Percentiles rank a stretch among this genome's conserved stretches.
phyloP scores from a whole-genome alignment of 192 early-diverging fungal species.

The Gonapodya prolifera region DNA sequence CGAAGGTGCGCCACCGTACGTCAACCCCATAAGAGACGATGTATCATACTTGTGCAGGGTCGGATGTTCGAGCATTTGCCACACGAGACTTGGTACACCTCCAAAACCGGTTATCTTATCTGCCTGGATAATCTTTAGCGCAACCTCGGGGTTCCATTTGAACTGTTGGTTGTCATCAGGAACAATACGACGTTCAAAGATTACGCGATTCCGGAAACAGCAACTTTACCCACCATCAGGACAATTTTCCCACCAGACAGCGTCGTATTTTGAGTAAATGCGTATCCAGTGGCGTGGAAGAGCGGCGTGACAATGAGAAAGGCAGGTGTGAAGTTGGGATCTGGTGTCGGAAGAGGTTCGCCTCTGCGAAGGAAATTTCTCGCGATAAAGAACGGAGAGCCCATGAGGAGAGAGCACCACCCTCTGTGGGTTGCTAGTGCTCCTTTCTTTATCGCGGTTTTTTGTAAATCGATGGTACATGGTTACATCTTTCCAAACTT shows the following conservation, averaged over 20 bases:
- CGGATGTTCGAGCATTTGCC: conserved; percentile 13
- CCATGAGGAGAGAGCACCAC: conserved; percentile 3
- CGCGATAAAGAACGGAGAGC: background rate
- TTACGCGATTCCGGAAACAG: background rate
- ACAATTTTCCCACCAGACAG: conserved; percentile 7
- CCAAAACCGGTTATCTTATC: conserved; percentile 10
- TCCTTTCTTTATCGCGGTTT: conserved; percentile 8
- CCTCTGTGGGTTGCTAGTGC: conserved; percentile 5
- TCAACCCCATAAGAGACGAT: background rate
- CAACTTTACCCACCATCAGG: conserved; percentile 3
- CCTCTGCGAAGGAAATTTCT: background rate
- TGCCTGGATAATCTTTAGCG: conserved; percentile 7
- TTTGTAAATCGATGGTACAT: background rate
- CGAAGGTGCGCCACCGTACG: background rate
- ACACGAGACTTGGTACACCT: conserved; percentile 14
- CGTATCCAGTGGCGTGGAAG: conserved; percentile 13
- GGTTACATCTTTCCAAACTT: background rate
- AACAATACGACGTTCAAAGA: background rate
- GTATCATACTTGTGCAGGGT: conserved; percentile 3
- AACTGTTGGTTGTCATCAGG: no score
- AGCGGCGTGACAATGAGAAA: conserved; percentile 9
- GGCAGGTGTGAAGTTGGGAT: background rate
- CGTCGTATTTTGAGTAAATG: background rate
- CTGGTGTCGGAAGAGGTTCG: background rate
- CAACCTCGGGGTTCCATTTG: conserved; percentile 11